A percentile compares a stretch with the other conserved stretches of the same genome.
Evolutionary conservation across 2,329 filamentous ascomycete genomes (phyloP).

Genomic region (Aureobasidium leucospermi): DNA sequence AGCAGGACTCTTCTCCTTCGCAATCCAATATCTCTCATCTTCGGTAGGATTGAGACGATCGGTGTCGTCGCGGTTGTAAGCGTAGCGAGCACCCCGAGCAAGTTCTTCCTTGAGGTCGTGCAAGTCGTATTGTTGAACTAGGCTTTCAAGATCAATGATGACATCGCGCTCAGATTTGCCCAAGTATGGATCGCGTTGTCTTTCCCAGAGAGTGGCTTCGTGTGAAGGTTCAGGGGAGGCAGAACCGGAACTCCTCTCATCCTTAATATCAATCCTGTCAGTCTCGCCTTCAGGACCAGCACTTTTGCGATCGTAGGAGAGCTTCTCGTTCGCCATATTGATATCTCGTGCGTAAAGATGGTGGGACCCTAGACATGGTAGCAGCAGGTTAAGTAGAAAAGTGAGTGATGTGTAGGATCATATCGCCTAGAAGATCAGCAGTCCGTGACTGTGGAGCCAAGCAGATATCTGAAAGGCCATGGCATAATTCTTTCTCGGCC

Average conservation of each 20-base stretch:
- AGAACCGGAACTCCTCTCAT: conserved; percentile 1
- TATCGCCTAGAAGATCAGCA: conserved; percentile 8
- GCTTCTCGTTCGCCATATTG: conserved; percentile 1
- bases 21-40: conserved; percentile 51
- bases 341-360: neutral
- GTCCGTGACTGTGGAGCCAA: neutral
- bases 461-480: neutral
- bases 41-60: conserved; percentile 41
- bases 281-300: neutral
- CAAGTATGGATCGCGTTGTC: conserved; percentile 22
- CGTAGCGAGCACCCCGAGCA: conserved; percentile 22
- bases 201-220: conserved; percentile 5
- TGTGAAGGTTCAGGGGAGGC: neutral
- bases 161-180: conserved; percentile 24
- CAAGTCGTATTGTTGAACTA: conserved; percentile 20
- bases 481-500: neutral
- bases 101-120: conserved; percentile 20
- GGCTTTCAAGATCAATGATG: conserved; percentile 21
- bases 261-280: conserved; percentile 4
- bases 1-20: conserved; percentile 55
- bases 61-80: conserved; percentile 20
- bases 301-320: neutral
- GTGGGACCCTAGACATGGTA: neutral
- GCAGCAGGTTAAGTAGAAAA: neutral
- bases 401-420: neutral